A percentile compares a stretch with the other conserved stretches of the same genome.
phyloP scores from a whole-genome alignment of 106 monocot genomes.

The Triglochin maritima region DNA sequence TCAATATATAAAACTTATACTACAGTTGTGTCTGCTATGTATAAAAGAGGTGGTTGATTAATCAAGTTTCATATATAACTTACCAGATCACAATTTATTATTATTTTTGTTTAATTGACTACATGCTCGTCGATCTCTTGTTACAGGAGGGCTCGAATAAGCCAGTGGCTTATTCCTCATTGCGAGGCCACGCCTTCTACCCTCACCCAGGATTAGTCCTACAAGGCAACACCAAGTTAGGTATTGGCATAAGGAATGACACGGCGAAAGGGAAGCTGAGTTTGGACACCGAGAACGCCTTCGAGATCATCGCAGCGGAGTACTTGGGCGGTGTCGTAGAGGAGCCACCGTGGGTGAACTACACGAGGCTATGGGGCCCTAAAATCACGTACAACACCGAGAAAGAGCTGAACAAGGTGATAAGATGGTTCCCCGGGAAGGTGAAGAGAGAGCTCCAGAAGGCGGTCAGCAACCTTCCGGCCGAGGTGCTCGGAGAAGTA shows the following conservation, averaged over 20 bases:
- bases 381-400: conserved; percentile 39
- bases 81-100: too few species aligned
- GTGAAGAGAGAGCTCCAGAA: conserved; percentile 30
- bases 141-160: conserved; percentile 23
- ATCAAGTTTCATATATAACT: too few species aligned
- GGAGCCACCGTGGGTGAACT: conserved; percentile 67
- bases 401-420: conserved; percentile 36
- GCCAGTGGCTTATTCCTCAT: conserved; percentile 42
- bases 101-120: too few species aligned
- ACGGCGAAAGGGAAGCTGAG: conserved; percentile 27
- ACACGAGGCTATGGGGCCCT: conserved; percentile 67
- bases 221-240: conserved; percentile 30
- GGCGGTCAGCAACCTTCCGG: conserved; percentile 36
- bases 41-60: neutral
- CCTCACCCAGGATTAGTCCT: conserved; percentile 43
- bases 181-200: conserved; percentile 69
- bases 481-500: conserved; percentile 18
- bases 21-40: neutral
- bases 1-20: neutral
- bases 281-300: conserved; percentile 38
- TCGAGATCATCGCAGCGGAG: conserved; percentile 39
- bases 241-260: conserved; percentile 61
- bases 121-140: neutral
- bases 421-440: conserved; percentile 37
- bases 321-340: conserved; percentile 20